These are phyloP conservation scores for Colletotrichum truncatum DNA, from an alignment of 2,329 filamentous ascomycete genomes.

Conservation along the genomic window DNA sequence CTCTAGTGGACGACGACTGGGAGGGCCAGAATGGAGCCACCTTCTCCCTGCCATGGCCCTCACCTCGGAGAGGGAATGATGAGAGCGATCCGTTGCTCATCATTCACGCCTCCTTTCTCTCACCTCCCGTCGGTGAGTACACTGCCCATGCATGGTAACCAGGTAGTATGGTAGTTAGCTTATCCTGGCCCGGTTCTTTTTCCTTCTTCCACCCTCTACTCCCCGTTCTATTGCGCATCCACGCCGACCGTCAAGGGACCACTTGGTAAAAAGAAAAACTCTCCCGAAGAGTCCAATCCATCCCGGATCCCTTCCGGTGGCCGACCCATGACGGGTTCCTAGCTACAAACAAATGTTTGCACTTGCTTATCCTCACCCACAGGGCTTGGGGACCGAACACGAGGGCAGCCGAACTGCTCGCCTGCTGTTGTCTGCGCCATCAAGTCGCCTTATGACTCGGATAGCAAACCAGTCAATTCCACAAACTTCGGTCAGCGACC, in stretches of 20 bases:
- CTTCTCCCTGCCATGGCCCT: constrained; percentile 27
- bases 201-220: neutral
- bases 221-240: neutral
- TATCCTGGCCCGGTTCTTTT: constrained; percentile 1
- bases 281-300: neutral
- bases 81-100: constrained; percentile 24
- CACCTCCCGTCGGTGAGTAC: constrained; percentile 6
- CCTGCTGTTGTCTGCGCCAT: neutral
- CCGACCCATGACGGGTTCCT: neutral
- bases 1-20: constrained; percentile 13
- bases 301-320: neutral
- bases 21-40: constrained; percentile 3
- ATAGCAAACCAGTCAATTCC: neutral
- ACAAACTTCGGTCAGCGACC: neutral
- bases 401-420: constrained; percentile 4
- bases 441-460: neutral
- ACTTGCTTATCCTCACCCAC: constrained; percentile 1
- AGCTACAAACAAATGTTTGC: neutral
- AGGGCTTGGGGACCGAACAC: constrained; percentile 2
- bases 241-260: neutral
- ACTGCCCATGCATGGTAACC: no score
- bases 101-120: neutral
- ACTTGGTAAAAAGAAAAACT: neutral
- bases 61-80: constrained; percentile 11
- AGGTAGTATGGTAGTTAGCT: no score